Conservation (phyloP, 75 land plant genomes). For the Chamaecyparis obtusa region DNA sequence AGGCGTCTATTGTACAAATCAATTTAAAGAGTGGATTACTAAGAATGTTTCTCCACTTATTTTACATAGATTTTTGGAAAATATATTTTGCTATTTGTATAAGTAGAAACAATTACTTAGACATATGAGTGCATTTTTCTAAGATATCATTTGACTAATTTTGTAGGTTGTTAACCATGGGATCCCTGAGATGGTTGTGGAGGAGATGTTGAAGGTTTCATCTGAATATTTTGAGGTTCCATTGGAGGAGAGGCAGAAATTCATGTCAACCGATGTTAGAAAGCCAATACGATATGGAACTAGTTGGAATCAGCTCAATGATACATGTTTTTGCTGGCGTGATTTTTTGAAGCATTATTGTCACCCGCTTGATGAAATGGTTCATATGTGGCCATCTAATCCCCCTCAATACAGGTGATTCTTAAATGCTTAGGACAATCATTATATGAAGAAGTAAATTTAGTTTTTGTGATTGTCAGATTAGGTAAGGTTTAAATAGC, state of each 20-base stretch:
- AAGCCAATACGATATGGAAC: conserved; percentile 58
- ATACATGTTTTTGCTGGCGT: conserved; percentile 61
- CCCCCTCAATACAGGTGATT: conserved; percentile 47
- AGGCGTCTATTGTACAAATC: too few relatives aligned
- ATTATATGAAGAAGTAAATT: neutral
- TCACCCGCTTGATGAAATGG: conserved; percentile 16
- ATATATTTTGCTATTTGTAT: too few relatives aligned
- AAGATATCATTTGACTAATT: neutral
- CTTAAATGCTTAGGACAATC: neutral
- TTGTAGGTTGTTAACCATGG: conserved; percentile 41
- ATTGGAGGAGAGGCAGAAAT: conserved; percentile 41
- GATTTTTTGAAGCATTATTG: conserved; percentile 57
- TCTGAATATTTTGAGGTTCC: conserved; percentile 54
- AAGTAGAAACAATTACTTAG: neutral
- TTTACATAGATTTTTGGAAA: too few relatives aligned
- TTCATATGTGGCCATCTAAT: conserved; percentile 45
- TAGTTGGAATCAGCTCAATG: conserved; percentile 53
- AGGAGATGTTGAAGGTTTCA: conserved; percentile 33
- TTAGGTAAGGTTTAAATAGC: neutral
- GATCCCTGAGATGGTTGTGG: conserved; percentile 17
- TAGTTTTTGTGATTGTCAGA: neutral
- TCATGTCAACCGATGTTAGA: conserved; percentile 40
- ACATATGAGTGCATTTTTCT: neutral
- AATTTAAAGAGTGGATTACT: too few relatives aligned
- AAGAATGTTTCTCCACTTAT: too few relatives aligned